Conservation (phyloP, 2,329 filamentous ascomycete genomes). For the Byssoonygena ceratinophila region DNA sequence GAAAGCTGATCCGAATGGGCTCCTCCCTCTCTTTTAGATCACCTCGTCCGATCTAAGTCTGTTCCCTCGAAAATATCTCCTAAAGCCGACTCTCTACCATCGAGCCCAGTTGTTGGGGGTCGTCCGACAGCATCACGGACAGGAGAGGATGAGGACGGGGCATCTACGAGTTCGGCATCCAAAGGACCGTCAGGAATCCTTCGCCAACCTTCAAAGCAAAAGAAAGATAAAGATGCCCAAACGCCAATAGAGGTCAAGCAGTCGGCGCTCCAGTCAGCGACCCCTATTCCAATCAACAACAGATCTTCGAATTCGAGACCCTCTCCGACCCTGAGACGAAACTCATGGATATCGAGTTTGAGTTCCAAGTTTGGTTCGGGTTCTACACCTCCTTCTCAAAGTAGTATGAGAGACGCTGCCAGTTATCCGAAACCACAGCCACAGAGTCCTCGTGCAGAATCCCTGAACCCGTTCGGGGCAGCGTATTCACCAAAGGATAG, state of each 20-base stretch:
- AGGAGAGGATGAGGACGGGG: neutral
- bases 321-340: slow-evolving; percentile 38
- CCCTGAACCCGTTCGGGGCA: slow-evolving; percentile 37
- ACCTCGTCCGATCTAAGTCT: slow-evolving; percentile 30
- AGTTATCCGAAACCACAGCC: slow-evolving; percentile 24
- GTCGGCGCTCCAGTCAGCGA: neutral
- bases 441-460: slow-evolving; percentile 25
- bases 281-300: neutral
- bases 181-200: neutral
- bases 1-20: neutral
- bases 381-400: slow-evolving; percentile 33
- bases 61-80: slow-evolving; percentile 21
- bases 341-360: slow-evolving; percentile 88
- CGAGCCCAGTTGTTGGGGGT: neutral
- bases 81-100: neutral
- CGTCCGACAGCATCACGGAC: neutral
- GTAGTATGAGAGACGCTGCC: slow-evolving; percentile 24
- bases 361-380: slow-evolving; percentile 78
- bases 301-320: slow-evolving; percentile 5
- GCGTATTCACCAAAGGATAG: slow-evolving; percentile 35
- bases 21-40: slow-evolving; percentile 19
- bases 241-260: neutral
- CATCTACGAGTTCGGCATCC: neutral
- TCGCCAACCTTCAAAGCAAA: slow-evolving; percentile 8
- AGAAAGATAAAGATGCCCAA: neutral